Evolutionary conservation across 345 rosid genomes (phyloP).

Genomic region (Salix koriyanagi): DNA sequence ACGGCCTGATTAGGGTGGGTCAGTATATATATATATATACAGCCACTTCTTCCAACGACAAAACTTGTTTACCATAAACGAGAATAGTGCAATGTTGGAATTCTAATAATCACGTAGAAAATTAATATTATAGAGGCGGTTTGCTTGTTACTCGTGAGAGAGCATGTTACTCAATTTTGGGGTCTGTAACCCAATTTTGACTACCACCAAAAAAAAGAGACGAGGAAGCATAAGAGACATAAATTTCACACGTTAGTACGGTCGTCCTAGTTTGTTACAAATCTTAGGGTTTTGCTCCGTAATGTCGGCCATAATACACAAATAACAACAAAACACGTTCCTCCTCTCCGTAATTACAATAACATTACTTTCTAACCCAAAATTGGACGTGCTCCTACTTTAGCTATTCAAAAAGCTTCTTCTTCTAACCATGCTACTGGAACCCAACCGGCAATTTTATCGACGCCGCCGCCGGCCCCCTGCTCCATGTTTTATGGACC

Average conservation of each 20-base stretch:
- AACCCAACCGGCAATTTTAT: background rate
- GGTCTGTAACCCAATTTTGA: conserved; percentile 1
- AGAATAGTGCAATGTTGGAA: background rate
- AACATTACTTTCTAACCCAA: conserved; percentile 22
- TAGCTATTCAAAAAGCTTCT: background rate
- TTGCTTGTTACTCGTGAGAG: background rate
- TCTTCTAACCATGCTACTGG: background rate
- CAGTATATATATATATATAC: too few species aligned
- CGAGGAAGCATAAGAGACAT: background rate
- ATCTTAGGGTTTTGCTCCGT: conserved; percentile 31
- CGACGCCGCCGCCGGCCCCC: background rate
- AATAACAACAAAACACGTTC: conserved; percentile 13
- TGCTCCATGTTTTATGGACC: conserved; percentile 36
- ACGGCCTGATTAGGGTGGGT: background rate
- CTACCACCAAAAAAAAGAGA: background rate
- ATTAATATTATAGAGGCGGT: background rate
- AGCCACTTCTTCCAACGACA: background rate
- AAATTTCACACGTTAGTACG: background rate
- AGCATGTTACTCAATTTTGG: background rate
- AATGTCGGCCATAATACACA: conserved; percentile 36
- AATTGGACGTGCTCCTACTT: background rate
- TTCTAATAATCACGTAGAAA: background rate
- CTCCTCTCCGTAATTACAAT: conserved; percentile 29
- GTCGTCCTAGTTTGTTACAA: conserved; percentile 2
- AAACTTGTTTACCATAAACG: background rate